Conservation (phyloP, 2,329 filamentous ascomycete genomes). For the Pseudocercospora pini-densiflorae region DNA sequence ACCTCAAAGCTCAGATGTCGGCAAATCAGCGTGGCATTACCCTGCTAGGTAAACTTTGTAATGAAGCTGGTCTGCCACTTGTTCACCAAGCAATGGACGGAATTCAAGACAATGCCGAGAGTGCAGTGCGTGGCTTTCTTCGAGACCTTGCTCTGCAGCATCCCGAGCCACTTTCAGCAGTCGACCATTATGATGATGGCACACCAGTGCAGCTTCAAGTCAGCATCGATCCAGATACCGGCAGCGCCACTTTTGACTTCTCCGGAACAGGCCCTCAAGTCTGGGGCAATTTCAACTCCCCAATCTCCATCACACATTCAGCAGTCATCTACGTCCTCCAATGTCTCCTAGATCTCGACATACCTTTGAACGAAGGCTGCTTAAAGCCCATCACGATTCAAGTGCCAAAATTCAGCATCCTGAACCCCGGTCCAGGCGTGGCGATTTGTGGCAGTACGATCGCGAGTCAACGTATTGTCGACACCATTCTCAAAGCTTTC, state of each 20-base stretch:
- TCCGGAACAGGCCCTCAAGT: conserved; percentile 45
- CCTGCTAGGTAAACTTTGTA: conserved; percentile 43
- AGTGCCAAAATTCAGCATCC: conserved; percentile 36
- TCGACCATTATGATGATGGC: conserved; percentile 50
- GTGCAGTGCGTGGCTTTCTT: conserved; percentile 41
- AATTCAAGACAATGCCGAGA: conserved; percentile 45
- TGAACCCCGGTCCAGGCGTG: conserved; percentile 35
- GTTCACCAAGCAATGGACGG: conserved; percentile 49
- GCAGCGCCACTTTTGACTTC: conserved; percentile 47
- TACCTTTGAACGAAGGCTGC: conserved; percentile 56
- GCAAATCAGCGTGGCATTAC: conserved; percentile 42
- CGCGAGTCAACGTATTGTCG: conserved; percentile 40
- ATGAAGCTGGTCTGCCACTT: conserved; percentile 40
- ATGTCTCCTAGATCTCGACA: conserved; percentile 39
- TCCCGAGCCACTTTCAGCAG: conserved; percentile 31
- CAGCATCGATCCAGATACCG: conserved; percentile 38
- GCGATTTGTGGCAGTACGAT: conserved; percentile 41
- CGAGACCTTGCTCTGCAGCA: conserved; percentile 27
- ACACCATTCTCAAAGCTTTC: conserved; percentile 41
- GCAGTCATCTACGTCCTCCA: conserved; percentile 43
- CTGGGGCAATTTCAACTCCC: conserved; percentile 44
- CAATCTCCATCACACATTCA: conserved; percentile 45
- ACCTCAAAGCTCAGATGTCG: conserved; percentile 44
- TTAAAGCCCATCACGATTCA: conserved; percentile 36
- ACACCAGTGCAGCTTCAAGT: conserved; percentile 43